Conservation (phyloP, 2,329 filamentous ascomycete genomes). For the Fonsecaea erecta region DNA sequence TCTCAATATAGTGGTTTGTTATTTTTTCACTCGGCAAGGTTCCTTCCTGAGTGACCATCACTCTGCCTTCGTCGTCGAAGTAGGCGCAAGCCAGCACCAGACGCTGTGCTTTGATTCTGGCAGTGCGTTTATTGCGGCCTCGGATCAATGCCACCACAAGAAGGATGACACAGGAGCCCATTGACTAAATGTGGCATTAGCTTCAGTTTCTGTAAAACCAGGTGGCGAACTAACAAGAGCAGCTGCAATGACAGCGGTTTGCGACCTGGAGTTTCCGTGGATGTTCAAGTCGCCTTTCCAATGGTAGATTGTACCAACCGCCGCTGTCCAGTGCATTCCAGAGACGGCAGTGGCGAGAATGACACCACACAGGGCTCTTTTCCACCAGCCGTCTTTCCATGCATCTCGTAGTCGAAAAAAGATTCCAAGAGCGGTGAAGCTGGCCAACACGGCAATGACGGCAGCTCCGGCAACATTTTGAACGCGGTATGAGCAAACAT, state of each 20-base stretch:
- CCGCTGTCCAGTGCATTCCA: conserved; percentile 86
- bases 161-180: conserved; percentile 65
- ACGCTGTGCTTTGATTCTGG: conserved; percentile 65
- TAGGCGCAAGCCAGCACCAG: conserved; percentile 55
- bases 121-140: conserved; percentile 58
- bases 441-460: conserved; percentile 73
- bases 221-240: conserved; percentile 61
- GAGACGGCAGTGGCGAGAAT: conserved; percentile 75
- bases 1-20: conserved; percentile 74
- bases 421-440: conserved; percentile 69
- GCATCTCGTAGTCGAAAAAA: conserved; percentile 78
- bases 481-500: conserved; percentile 65
- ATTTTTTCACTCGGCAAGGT: conserved; percentile 65
- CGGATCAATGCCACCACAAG: conserved; percentile 61
- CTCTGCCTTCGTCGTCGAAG: conserved; percentile 50
- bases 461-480: conserved; percentile 69
- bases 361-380: conserved; percentile 67
- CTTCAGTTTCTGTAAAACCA: conserved; percentile 26
- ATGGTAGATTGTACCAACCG: conserved; percentile 71
- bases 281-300: conserved; percentile 53
- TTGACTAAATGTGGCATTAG: conserved; percentile 53
- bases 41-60: conserved; percentile 54
- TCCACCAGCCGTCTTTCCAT: conserved; percentile 82
- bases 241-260: conserved; percentile 74
- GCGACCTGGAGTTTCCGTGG: conserved; percentile 51